Base-by-base conservation (phyloP, 2,329 filamentous ascomycete genomes). In the Talaromyces sp. region DNA sequence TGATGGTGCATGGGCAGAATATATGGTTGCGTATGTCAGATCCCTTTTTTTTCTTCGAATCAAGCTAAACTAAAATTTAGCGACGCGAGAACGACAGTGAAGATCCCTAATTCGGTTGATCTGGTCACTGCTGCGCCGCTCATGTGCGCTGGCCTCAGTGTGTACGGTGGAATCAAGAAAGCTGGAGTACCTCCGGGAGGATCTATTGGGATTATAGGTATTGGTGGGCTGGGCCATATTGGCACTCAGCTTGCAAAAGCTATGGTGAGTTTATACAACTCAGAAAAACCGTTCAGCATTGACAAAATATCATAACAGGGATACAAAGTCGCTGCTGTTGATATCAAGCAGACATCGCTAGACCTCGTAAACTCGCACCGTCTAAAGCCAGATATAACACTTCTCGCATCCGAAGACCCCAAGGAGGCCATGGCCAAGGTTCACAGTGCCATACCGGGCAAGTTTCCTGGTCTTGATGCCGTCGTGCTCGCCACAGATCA, bases 1-100 rank as follows among this genome's bases (percentile, higher is more conserved):
- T 8, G 73, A 86, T 61, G 85, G 85, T 0, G 81, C 76, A 57
- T 83, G 87, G 59, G 83, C 83, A 0, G 82, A 86, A 61, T 86
- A 84, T 65, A 79, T 80, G 26, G 65, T 79, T 43, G 78, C 79
- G 62, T 64, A 56, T 14, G 62, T 57, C 14, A 32, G 9, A n/a
- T n/a, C 7, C 38, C 3, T 3, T 14, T 12, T 12, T 12, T 56
- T 11, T 32, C 9, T 32, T 1, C 1, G 32, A 11, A 32, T 32
- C 35, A 32, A 31, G 11, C 17, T 31, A n/a, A 38, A 38, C n/a
- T 8, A 31, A 10, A 12, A 29, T 43, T 17, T 17, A 38, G 62
- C 7, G 84, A 86, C 67, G 71, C 74, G 3, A 69, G 80, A 32
- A 76, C 71, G 53, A 75, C 77, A 5, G 81, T 77, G 2, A 69